Evolutionary conservation across 805 yeast genomes (phyloP).

Genomic region (Wickerhamomyces kurtzmanii): DNA sequence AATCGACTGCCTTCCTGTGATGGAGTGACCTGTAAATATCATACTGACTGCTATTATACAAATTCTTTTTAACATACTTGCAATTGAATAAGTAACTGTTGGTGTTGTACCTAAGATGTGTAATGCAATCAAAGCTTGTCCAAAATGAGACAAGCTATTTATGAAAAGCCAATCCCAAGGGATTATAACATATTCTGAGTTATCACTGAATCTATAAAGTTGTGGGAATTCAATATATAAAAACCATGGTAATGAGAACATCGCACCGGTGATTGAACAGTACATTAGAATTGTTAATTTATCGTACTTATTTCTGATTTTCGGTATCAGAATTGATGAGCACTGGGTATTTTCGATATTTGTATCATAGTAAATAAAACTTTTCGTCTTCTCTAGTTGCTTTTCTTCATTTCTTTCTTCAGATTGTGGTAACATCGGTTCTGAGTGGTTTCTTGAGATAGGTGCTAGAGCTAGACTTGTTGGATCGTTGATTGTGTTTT

Average conservation of each 20-base stretch:
- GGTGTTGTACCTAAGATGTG: conserved; percentile 74
- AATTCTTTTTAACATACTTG: conserved; percentile 82
- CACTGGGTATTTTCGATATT: conserved; percentile 7
- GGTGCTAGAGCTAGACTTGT: conserved; percentile 13
- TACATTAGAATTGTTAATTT: conserved; percentile 74
- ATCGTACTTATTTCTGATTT: conserved; percentile 44
- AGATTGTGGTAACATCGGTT: conserved; percentile 4
- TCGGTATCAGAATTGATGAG: conserved; percentile 7
- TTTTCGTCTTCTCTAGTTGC: conserved; percentile 4
- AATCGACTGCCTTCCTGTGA: conserved; percentile 33
- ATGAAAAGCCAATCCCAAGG: conserved; percentile 44
- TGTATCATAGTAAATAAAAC: conserved; percentile 6
- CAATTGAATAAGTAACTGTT: conserved; percentile 79
- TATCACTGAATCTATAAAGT: conserved; percentile 12
- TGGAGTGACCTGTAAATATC: conserved; percentile 41
- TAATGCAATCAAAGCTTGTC: conserved; percentile 74
- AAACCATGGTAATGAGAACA: conserved; percentile 69
- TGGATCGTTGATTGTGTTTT: conserved; percentile 12
- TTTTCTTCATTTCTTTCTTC: conserved; percentile 3
- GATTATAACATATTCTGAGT: conserved; percentile 14
- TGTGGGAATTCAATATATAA: conserved; percentile 47
- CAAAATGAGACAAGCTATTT: conserved; percentile 70
- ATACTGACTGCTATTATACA: conserved; percentile 75
- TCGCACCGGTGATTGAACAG: conserved; percentile 65
- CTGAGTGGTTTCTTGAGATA: conserved; percentile 2